Percentiles rank a stretch among this genome's conserved stretches.
These are phyloP conservation scores for Backusella tuberculispora DNA, from an alignment of 192 early-diverging fungal species.

Conservation along the genomic window DNA sequence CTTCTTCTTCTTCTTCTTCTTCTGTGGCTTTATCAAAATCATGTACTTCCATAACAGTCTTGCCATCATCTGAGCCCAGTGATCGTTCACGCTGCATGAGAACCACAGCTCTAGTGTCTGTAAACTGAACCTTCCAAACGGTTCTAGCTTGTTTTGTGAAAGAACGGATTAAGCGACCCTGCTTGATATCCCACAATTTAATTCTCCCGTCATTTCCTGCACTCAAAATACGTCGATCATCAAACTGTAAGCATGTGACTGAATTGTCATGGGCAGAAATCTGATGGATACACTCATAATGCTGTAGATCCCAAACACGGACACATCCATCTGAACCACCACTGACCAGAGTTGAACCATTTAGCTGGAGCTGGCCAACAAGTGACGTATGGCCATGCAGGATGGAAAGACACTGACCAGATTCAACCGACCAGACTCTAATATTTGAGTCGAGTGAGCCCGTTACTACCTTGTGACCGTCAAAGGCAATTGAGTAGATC, in stretches of 20 bases:
- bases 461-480: constrained; percentile 78
- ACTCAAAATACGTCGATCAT: constrained; percentile 85
- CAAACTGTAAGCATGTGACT: constrained; percentile 97
- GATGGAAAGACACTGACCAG: constrained; percentile 75
- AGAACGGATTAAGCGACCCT: constrained; percentile 83
- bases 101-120: constrained; percentile 54
- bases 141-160: constrained; percentile 76
- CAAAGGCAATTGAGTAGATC: constrained; percentile 94
- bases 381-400: constrained; percentile 93
- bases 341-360: constrained; percentile 79
- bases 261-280: constrained; percentile 77
- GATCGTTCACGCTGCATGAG: constrained; percentile 50
- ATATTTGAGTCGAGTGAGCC: constrained; percentile 93
- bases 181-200: constrained; percentile 92
- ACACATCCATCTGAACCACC: constrained; percentile 92
- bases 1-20: not conserved
- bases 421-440: constrained; percentile 85
- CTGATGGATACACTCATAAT: constrained; percentile 59
- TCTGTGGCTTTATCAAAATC: constrained; percentile 31
- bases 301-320: constrained; percentile 84
- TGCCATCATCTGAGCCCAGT: constrained; percentile 11
- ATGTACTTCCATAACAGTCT: constrained; percentile 44
- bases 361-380: constrained; percentile 91
- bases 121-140: constrained; percentile 78
- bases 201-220: constrained; percentile 88